Evolutionary conservation across 1,139 yeast species (phyloP), one percentile per base, ranked within the genome.

Genomic region (Pichia sp.): DNA sequence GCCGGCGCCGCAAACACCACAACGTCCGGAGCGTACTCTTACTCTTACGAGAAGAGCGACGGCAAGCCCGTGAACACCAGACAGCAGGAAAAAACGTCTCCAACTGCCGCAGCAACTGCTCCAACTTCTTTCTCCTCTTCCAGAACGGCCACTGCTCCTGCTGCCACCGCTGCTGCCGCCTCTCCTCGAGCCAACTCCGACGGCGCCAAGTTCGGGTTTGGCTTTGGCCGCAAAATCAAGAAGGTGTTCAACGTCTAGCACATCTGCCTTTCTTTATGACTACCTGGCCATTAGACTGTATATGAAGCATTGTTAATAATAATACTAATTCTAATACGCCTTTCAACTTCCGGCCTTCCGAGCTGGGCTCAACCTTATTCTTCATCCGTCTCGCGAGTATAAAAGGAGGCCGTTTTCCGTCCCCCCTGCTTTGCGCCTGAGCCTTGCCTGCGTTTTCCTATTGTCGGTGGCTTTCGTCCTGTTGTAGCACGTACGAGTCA

Each of bases 141-240:
- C 24, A 20, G 24, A 20, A 20, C 24, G 24, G 24, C 24, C 24
- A 20, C 24, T 20, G 24, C 24, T 20, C 24, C 24, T 20, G 24
- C 24, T 20, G 24, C 24, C 24, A 20, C 24, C 24, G 24, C 24
- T 20, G 24, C 24, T 20, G 24, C 24, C 2, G 14, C 44, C 12
- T 17, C 46, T 31, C 34, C 34, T 31, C 9, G 34, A 31, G 17
- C 38, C 49, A 4, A 24, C 30, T 8, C 34, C 12, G 46, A 38
- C 5, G 29, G 41, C 17, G 49, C 43, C 12, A 48, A 41, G 42
- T 49, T 56, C 33, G 49, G 55, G 8, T 46, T 58, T 20, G 55
- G 58, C 20, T 46, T 53, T 16, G 55, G 55, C 30, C 49, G 48
- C 7, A 49, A 51, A 14, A 33, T 58, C 24, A 58, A 56, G 47